phyloP scores from a whole-genome alignment of 768 basidiomycete genomes.

The Psilocybe subaeruginosa region DNA sequence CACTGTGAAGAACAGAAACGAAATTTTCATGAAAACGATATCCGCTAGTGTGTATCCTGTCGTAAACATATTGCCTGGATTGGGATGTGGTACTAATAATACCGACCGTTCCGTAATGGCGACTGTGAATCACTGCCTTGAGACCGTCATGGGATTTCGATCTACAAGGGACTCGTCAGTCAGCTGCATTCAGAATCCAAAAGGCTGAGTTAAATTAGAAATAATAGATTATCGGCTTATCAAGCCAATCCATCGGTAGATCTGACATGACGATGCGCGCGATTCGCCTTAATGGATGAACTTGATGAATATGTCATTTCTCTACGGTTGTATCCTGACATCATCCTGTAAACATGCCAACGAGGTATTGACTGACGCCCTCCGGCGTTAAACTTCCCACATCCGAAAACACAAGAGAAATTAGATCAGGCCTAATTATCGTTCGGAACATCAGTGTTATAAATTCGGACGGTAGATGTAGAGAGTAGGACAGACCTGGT shows the following conservation, averaged over 20 bases:
- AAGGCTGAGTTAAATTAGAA: slow-evolving; percentile 26
- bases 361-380: slow-evolving; percentile 93
- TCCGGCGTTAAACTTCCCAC: slow-evolving; percentile 92
- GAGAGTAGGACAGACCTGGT: slow-evolving; percentile 62
- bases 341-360: slow-evolving; percentile 89
- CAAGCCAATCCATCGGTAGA: slow-evolving; percentile 35
- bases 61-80: slow-evolving; percentile 7
- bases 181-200: slow-evolving; percentile 21
- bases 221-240: slow-evolving; percentile 38
- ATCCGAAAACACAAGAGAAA: slow-evolving; percentile 93
- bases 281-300: slow-evolving; percentile 14
- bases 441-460: slow-evolving; percentile 19
- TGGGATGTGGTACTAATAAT: slow-evolving; percentile 7
- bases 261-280: slow-evolving; percentile 16
- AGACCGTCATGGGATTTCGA: slow-evolving; percentile 18
- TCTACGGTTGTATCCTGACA: slow-evolving; percentile 18
- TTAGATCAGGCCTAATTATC: slow-evolving; percentile 77
- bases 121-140: slow-evolving; percentile 10
- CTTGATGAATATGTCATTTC: slow-evolving; percentile 20
- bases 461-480: slow-evolving; percentile 5
- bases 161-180: slow-evolving; percentile 18
- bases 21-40: slow-evolving; percentile 1
- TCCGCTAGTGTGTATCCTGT: slow-evolving; percentile 3
- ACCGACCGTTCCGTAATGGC: slow-evolving; percentile 17
- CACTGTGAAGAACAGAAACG: background rate